Conservation (phyloP, 257 asterid genomes). For the Thymus quinquecostatus region DNA sequence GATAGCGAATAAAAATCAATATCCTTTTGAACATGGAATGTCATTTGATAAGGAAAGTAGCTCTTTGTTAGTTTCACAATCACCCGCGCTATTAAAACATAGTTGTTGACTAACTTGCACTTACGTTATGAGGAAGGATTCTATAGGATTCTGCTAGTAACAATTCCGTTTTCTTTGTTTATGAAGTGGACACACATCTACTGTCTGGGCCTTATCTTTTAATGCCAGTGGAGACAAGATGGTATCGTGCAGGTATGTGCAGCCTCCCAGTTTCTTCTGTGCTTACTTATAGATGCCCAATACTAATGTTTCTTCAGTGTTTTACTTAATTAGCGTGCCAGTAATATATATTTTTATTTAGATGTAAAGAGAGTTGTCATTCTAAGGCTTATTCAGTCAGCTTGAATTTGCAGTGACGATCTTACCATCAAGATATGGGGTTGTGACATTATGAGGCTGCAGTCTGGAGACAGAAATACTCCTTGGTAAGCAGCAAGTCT, state of each 20-base stretch:
- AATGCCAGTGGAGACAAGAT: conserved; percentile 76
- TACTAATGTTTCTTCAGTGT: not conserved
- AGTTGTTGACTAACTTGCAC: not conserved
- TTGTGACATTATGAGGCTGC: conserved; percentile 46
- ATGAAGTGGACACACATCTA: conserved; percentile 83
- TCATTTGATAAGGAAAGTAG: conserved; percentile 1
- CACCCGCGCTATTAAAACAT: conserved; percentile 7
- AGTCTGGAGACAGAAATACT: conserved; percentile 53
- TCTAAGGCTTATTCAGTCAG: conserved; percentile 24
- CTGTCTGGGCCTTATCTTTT: conserved; percentile 88
- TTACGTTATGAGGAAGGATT: conserved; percentile 19
- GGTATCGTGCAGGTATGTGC: conserved; percentile 89
- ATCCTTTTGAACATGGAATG: not conserved
- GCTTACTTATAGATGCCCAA: conserved; percentile 11
- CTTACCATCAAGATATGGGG: conserved; percentile 89
- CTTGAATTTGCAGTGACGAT: conserved; percentile 74
- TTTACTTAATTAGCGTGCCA: not conserved
- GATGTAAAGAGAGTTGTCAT: conserved; percentile 14
- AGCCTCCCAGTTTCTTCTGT: conserved; percentile 22
- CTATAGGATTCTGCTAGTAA: conserved; percentile 12
- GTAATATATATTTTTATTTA: not conserved
- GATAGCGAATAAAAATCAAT: too few relatives aligned
- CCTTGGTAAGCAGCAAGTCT: conserved; percentile 70
- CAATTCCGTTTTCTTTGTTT: conserved; percentile 12
- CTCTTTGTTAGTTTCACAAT: conserved; percentile 6